Percentiles rank a stretch among this genome's conserved stretches.
Conservation (phyloP, 2,329 filamentous ascomycete species). For the Claviceps digitariae region DNA sequence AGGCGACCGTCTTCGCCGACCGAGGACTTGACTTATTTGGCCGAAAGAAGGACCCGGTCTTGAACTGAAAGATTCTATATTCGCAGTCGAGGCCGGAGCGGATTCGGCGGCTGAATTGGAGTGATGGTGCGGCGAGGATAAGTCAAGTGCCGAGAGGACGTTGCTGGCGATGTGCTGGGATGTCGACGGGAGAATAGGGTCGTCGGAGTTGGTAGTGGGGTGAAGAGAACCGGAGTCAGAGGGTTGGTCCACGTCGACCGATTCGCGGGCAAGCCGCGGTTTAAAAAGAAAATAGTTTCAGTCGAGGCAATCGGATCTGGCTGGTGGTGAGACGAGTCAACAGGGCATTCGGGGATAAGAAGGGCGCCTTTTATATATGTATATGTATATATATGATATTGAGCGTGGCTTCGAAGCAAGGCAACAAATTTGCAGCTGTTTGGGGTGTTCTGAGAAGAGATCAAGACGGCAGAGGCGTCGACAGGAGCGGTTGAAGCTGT, state of each 20-base stretch:
- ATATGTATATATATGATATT: no score
- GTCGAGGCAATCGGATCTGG: constrained; percentile 3
- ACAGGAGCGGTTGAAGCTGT: not conserved
- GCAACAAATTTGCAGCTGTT: no score
- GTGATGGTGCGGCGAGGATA: constrained; percentile 11
- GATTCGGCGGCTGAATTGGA: constrained; percentile 12
- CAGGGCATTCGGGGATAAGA: constrained; percentile 8
- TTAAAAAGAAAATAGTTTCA: constrained; percentile 2
- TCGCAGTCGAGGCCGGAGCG: constrained; percentile 21
- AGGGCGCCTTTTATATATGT: no score
- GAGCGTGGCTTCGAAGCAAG: not conserved
- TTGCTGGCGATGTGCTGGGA: constrained; percentile 34
- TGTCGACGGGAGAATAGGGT: constrained; percentile 45
- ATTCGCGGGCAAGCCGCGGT: constrained; percentile 28
- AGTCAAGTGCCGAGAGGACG: constrained; percentile 27
- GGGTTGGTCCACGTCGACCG: constrained; percentile 28
- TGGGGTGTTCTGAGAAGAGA: not conserved
- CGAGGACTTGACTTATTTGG: constrained; percentile 29
- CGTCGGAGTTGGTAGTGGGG: constrained; percentile 41
- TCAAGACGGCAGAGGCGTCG: not conserved
- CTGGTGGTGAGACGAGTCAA: not conserved
- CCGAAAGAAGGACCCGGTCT: constrained; percentile 12
- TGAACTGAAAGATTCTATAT: constrained; percentile 27
- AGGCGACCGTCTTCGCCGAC: constrained; percentile 39
- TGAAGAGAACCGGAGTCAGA: constrained; percentile 18